Base-by-base conservation (phyloP, 352 stramenopile genomes). In the Aphanomyces stellatus region DNA sequence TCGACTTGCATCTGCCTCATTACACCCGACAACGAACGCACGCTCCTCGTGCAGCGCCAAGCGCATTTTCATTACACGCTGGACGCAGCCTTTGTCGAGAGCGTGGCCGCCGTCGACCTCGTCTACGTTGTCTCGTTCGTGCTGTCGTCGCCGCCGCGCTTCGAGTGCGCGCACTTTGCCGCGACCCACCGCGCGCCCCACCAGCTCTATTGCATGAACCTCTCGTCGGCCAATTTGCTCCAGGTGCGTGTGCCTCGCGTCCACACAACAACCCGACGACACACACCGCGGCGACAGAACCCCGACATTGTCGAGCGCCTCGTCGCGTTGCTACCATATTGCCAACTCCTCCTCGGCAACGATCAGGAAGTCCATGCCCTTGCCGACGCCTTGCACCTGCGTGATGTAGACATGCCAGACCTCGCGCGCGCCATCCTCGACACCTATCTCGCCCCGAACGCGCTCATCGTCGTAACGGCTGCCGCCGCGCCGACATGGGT, bases 91-190 rank as follows among this genome's bases (percentile, higher is more conserved):
- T 33, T 37, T 8, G 15, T 57, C 15, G 60, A 33, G 13, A n/a
- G 10, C 17, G 6, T 67, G 31, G 40, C 4, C 3, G 25, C 40
- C 15, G 41, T 49, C 5, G 22, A 67, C 41, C 33, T 67, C 17
- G 27, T 67, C 8, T 67, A 67, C 43, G 28, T 67, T 31, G 60
- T 67, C 4, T 15, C 60, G 6, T 67, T 67, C 34, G 46, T 15
- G 5, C 60, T 67, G 10, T 57, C 60, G 15, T 40, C 60, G 1
- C 7, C 28, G 4, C 8, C 60, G 24, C 60, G 60, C 19, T 67
- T 41, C 35, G 49, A 53, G 3, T 67, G 60, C 28, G 60, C 31
- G 22, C 0, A 10, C 2, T 41, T 53, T 48, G 49, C 49, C 6
- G 49, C 49, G 49, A 57, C 49, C 13, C 19, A 33, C 5, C 49